Percentiles rank a stretch among this genome's conserved stretches.
phyloP scores from a whole-genome alignment of 129 eudicot genomes.

The Flaveria linearis region DNA sequence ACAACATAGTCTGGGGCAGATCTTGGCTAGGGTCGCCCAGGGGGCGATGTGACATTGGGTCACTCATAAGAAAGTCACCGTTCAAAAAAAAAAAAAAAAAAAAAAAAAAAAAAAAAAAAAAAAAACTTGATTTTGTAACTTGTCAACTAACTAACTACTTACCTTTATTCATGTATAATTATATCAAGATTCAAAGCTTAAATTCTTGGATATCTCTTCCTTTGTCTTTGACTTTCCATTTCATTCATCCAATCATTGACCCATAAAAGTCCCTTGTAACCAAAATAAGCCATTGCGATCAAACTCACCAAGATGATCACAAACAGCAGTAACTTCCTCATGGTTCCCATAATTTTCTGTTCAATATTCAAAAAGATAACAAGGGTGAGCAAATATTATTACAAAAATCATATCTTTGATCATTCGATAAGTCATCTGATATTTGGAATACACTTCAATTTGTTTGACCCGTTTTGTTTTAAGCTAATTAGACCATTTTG shows the following conservation, averaged over 20 bases:
- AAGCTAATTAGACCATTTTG: not conserved
- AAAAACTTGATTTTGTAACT: conserved; percentile 23
- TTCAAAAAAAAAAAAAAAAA: too few species aligned
- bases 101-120: too few species aligned
- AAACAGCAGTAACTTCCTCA: conserved; percentile 49
- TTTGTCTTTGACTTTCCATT: conserved; percentile 53
- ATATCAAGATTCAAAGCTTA: conserved; percentile 33
- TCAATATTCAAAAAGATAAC: not conserved
- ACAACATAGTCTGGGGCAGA: too few species aligned
- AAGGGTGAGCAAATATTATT: not conserved
- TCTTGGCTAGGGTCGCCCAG: too few species aligned
- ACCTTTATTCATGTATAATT: conserved; percentile 13
- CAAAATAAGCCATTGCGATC: conserved; percentile 52
- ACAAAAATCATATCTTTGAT: not conserved
- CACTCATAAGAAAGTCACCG: too few species aligned
- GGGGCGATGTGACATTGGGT: too few species aligned
- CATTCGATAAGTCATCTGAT: not conserved
- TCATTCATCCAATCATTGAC: conserved; percentile 94
- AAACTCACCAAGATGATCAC: conserved; percentile 45
- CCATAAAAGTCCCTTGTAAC: conserved; percentile 75
- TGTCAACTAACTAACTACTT: conserved; percentile 33
- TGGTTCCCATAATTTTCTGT: conserved; percentile 55
- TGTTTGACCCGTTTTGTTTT: not conserved
- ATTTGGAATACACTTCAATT: not conserved
- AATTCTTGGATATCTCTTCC: conserved; percentile 53